Evolutionary conservation across 345 rosid species (phyloP).

Genomic region (Dovyalis caffra): DNA sequence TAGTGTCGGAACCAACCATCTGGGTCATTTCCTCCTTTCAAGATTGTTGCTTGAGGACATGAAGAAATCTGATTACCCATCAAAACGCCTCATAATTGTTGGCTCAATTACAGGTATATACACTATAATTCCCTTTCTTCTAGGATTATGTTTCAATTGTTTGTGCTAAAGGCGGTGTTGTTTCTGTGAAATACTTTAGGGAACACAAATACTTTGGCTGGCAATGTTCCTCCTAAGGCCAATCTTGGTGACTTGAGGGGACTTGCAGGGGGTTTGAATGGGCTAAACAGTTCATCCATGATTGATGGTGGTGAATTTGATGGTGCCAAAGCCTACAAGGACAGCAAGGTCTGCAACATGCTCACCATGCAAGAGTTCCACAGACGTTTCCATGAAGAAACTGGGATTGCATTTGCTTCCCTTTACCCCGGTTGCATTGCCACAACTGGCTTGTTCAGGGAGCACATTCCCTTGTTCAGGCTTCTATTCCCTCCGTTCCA

Average conservation of each 20-base stretch:
- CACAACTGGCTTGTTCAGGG: slow-evolving; percentile 94
- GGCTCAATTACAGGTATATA: slow-evolving; percentile 89
- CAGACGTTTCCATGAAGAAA: slow-evolving; percentile 84
- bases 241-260: slow-evolving; percentile 94
- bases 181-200: slow-evolving; percentile 37
- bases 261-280: slow-evolving; percentile 73
- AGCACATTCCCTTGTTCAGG: slow-evolving; percentile 89
- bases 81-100: slow-evolving; percentile 82
- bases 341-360: slow-evolving; percentile 99
- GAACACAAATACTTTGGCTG: slow-evolving; percentile 94
- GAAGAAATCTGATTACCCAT: slow-evolving; percentile 79
- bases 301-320: slow-evolving; percentile 90
- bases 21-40: slow-evolving; percentile 86
- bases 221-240: slow-evolving; percentile 98
- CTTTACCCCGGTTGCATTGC: slow-evolving; percentile 99
- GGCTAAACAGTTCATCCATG: slow-evolving; percentile 77
- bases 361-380: slow-evolving; percentile 96
- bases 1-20: slow-evolving; percentile 97
- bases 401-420: slow-evolving; percentile 81
- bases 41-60: slow-evolving; percentile 79
- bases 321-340: slow-evolving; percentile 97
- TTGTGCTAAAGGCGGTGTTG: slow-evolving; percentile 8
- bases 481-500: slow-evolving; percentile 95
- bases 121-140: background rate
- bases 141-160: background rate